phyloP scores from a whole-genome alignment of 2,329 filamentous ascomycete genomes.

The Trichoderma semiorbis region DNA sequence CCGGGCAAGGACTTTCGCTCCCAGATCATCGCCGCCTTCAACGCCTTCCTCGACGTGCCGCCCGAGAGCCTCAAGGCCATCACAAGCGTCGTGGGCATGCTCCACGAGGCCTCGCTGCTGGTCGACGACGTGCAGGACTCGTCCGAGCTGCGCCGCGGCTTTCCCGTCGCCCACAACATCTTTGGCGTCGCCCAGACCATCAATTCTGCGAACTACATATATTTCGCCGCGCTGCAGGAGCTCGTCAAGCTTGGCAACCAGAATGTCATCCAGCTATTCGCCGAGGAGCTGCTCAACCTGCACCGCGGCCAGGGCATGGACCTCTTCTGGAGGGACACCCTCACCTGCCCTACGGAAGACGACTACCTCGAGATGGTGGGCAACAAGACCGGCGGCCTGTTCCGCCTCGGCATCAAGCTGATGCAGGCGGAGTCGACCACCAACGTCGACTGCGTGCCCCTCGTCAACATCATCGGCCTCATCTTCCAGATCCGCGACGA shows the following conservation, averaged over 20 bases:
- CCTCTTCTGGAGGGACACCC: conserved; percentile 81
- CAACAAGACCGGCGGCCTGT: conserved; percentile 86
- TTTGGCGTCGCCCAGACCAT: conserved; percentile 86
- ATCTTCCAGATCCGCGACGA: conserved; percentile 92
- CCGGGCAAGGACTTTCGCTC: conserved; percentile 83
- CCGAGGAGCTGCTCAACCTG: conserved; percentile 78
- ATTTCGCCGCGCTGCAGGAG: conserved; percentile 76
- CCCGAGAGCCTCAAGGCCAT: conserved; percentile 67
- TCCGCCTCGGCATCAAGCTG: conserved; percentile 78
- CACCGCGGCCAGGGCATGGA: conserved; percentile 90
- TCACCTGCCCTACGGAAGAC: conserved; percentile 79
- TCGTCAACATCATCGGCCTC: conserved; percentile 81
- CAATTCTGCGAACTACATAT: conserved; percentile 87
- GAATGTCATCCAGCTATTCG: conserved; percentile 65
- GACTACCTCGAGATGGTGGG: conserved; percentile 94
- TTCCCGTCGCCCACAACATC: conserved; percentile 79
- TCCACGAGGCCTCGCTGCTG: conserved; percentile 79
- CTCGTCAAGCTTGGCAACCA: conserved; percentile 68
- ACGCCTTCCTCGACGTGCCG: conserved; percentile 75
- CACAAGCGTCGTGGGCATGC: conserved; percentile 76
- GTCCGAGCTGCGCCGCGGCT: conserved; percentile 70
- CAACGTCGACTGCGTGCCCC: conserved; percentile 68
- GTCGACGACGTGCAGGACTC: conserved; percentile 87
- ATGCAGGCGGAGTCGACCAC: conserved; percentile 72
- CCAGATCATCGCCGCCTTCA: conserved; percentile 77